Conservation (phyloP, 768 basidiomycete species). For the Lactarius evosmus region DNA sequence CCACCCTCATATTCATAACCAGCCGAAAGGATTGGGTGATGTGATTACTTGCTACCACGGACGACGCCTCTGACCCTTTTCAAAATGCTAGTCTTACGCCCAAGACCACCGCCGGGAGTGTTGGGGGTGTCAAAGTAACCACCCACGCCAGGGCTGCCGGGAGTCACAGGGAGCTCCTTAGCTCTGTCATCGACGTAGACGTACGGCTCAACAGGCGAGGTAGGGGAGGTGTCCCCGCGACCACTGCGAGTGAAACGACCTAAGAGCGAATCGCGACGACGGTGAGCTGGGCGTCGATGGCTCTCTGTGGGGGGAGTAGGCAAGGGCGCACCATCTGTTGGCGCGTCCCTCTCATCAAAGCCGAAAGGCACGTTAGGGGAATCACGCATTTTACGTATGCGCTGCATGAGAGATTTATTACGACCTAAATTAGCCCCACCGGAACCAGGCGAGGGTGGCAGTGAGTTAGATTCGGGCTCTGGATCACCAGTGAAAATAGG, state of each 20-base stretch:
- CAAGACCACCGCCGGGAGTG: conserved; percentile 20
- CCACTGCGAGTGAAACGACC: conserved; percentile 61
- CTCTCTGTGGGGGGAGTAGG: conserved; percentile 44
- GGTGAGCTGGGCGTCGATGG: conserved; percentile 57
- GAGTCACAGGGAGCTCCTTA: conserved; percentile 53
- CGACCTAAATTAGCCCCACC: conserved; percentile 56
- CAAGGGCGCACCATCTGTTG: conserved; percentile 39
- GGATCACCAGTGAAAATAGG: conserved; percentile 59
- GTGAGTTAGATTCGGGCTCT: conserved; percentile 39
- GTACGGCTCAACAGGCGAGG: conserved; percentile 48
- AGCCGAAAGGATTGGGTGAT: neutral
- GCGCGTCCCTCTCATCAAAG: conserved; percentile 39
- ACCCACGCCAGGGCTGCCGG: conserved; percentile 32
- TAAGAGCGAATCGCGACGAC: conserved; percentile 69
- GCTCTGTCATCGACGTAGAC: conserved; percentile 62
- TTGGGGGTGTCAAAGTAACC: conserved; percentile 15
- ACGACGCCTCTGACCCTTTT: conserved; percentile 26
- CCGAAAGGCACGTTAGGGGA: conserved; percentile 76
- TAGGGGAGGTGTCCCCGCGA: conserved; percentile 37
- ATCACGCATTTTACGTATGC: conserved; percentile 86
- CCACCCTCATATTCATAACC: neutral
- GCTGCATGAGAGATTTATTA: conserved; percentile 80
- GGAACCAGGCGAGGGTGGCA: conserved; percentile 38
- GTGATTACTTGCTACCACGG: conserved; percentile 23
- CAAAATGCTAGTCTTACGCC: conserved; percentile 27